Conservation (phyloP, 2,329 filamentous ascomycete genomes). For the Capronia epimyces region DNA sequence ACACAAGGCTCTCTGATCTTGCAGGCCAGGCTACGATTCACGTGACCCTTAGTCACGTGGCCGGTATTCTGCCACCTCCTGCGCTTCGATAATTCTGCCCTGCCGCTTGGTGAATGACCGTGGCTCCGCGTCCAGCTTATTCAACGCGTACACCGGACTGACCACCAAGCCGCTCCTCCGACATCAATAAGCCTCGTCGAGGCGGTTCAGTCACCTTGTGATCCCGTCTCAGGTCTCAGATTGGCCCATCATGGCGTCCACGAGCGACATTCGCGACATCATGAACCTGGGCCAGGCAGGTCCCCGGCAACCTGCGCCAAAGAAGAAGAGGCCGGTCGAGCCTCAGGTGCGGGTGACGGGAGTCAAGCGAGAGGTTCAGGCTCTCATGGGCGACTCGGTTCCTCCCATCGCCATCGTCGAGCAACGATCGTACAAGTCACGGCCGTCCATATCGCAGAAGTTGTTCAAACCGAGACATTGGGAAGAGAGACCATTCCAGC, state of each 20-base stretch:
- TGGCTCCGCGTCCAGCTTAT: neutral
- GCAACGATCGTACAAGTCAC: conserved; percentile 45
- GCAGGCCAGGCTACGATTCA: too few species aligned
- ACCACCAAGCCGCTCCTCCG: neutral
- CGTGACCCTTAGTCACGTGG: too few species aligned
- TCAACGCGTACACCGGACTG: neutral
- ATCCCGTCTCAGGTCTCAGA: neutral
- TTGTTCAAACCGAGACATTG: conserved; percentile 28
- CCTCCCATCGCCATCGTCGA: conserved; percentile 50
- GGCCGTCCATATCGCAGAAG: conserved; percentile 27
- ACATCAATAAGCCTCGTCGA: neutral
- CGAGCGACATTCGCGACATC: conserved; percentile 80
- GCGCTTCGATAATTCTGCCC: neutral
- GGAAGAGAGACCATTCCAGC: conserved; percentile 56
- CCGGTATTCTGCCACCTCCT: neutral
- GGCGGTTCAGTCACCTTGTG: neutral
- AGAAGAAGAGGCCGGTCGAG: conserved; percentile 69
- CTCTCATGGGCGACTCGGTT: conserved; percentile 46
- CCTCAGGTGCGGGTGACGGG: conserved; percentile 41
- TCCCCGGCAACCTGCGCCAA: conserved; percentile 48
- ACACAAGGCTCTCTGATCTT: too few species aligned
- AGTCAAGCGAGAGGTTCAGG: conserved; percentile 48
- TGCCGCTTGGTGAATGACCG: neutral
- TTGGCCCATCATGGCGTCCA: conserved; percentile 53
- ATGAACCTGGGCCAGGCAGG: conserved; percentile 68